Percentiles rank a stretch among this genome's conserved stretches.
phyloP scores from a whole-genome alignment of 2,329 filamentous ascomycete species.

The Fulvia fulva region DNA sequence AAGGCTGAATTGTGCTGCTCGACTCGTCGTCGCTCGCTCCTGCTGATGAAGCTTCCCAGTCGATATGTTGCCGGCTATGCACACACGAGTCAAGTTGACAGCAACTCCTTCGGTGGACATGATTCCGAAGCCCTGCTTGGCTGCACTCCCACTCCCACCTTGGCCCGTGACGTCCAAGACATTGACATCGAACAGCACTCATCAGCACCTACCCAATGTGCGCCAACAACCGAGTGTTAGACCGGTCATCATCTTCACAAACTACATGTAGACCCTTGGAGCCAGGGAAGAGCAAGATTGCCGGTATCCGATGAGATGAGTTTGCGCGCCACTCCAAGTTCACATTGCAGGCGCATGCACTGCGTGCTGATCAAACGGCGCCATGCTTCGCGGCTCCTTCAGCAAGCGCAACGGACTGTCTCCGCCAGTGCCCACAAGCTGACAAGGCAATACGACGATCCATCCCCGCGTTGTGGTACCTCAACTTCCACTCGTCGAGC shows the following conservation, averaged over 20 bases:
- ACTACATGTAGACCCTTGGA: no score
- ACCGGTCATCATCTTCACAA: no score
- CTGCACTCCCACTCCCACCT: no score
- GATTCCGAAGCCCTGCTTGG: no score
- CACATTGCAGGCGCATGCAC: not conserved
- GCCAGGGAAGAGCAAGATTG: not conserved
- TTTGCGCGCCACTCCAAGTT: not conserved
- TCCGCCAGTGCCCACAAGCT: not conserved
- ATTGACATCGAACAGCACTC: no score
- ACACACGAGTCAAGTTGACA: not conserved
- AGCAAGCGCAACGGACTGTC: not conserved
- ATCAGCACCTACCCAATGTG: no score
- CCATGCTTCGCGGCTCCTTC: not conserved
- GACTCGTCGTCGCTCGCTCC: not conserved
- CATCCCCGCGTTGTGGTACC: not conserved
- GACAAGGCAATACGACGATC: not conserved
- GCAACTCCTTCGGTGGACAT: no score
- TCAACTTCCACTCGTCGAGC: no score
- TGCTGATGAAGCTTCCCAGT: not conserved
- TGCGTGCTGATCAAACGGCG: not conserved
- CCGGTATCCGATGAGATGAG: not conserved
- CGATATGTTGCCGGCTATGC: not conserved
- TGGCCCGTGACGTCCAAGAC: no score
- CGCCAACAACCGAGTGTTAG: no score
- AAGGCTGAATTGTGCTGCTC: not conserved